Conservation (phyloP, 768 basidiomycete genomes). For the Rhizopogon vinicolor region DNA sequence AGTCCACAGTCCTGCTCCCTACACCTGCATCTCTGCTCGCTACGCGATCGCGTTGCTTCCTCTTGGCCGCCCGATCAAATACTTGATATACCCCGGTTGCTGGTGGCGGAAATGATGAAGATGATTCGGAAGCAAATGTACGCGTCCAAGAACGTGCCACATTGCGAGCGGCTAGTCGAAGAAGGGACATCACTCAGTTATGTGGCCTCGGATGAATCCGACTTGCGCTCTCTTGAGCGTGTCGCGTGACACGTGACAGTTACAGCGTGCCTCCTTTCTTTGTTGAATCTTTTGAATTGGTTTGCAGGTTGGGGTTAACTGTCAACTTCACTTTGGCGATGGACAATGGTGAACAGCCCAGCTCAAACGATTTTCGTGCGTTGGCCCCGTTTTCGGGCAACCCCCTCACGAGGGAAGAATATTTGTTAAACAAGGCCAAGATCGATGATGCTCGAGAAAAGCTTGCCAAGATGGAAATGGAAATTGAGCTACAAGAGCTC, state of each 20-base stretch:
- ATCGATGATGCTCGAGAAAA: neutral
- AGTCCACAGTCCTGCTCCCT: slow-evolving; percentile 79
- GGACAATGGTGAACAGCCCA: neutral
- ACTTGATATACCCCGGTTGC: slow-evolving; percentile 60
- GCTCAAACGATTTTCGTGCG: neutral
- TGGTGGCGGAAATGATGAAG: slow-evolving; percentile 32
- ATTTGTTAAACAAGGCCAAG: neutral
- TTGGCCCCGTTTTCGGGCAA: neutral
- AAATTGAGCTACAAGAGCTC: slow-evolving; percentile 27
- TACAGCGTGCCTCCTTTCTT: neutral
- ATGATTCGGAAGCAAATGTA: slow-evolving; percentile 45
- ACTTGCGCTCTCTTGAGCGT: slow-evolving; percentile 5
- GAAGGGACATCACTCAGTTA: slow-evolving; percentile 6
- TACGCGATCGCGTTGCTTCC: slow-evolving; percentile 71
- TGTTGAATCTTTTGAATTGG: neutral
- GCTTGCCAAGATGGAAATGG: neutral
- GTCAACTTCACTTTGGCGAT: neutral
- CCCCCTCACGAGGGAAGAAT: neutral
- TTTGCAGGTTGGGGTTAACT: neutral
- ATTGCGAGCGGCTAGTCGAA: slow-evolving; percentile 1
- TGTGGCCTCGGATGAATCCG: slow-evolving; percentile 8
- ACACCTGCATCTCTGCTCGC: slow-evolving; percentile 51
- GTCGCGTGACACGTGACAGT: slow-evolving; percentile 1
- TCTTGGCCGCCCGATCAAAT: slow-evolving; percentile 82
- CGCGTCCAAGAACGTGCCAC: slow-evolving; percentile 23